Conservation (phyloP, 768 basidiomycete genomes). For the Obba rivulosa region DNA sequence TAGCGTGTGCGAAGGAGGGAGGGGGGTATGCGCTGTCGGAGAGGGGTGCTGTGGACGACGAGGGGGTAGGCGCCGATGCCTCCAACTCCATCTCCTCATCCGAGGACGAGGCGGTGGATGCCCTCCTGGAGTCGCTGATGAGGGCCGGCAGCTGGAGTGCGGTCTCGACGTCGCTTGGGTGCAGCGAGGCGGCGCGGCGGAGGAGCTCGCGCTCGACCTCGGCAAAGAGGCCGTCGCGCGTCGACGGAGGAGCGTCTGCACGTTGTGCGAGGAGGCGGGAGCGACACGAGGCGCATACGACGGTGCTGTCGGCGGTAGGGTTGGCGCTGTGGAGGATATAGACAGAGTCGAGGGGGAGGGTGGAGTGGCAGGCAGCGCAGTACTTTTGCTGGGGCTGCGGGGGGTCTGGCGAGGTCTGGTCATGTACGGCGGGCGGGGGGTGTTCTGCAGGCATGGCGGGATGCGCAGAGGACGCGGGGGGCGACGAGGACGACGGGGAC, state of each 20-base stretch:
- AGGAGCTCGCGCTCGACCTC: slow-evolving; percentile 26
- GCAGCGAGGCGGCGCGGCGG: slow-evolving; percentile 23
- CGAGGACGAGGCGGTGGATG: slow-evolving; percentile 19
- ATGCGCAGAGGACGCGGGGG: slow-evolving; percentile 15
- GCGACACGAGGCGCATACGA: slow-evolving; percentile 47
- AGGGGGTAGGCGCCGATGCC: slow-evolving; percentile 9
- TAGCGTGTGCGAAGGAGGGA: not conserved
- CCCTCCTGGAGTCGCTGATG: no score
- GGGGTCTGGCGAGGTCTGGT: slow-evolving; percentile 19
- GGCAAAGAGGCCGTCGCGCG: slow-evolving; percentile 17
- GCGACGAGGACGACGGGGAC: slow-evolving; percentile 9
- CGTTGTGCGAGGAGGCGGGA: slow-evolving; percentile 28
- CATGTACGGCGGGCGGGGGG: slow-evolving; percentile 18
- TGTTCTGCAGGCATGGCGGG: slow-evolving; percentile 55
- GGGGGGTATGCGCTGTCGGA: not conserved
- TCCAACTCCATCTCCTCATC: slow-evolving; percentile 35
- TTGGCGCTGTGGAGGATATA: slow-evolving; percentile 22
- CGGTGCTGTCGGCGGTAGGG: slow-evolving; percentile 20
- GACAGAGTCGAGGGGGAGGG: slow-evolving; percentile 23
- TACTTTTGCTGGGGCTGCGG: slow-evolving; percentile 26
- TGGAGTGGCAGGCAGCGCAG: slow-evolving; percentile 27
- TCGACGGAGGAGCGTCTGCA: slow-evolving; percentile 16
- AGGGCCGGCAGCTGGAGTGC: slow-evolving; percentile 4
- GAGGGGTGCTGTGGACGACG: not conserved
- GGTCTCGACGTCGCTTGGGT: slow-evolving; percentile 27